Percentiles rank a stretch among this genome's conserved stretches.
Conservation (phyloP, 768 basidiomycete genomes). For the Leccinum subgranulosum region DNA sequence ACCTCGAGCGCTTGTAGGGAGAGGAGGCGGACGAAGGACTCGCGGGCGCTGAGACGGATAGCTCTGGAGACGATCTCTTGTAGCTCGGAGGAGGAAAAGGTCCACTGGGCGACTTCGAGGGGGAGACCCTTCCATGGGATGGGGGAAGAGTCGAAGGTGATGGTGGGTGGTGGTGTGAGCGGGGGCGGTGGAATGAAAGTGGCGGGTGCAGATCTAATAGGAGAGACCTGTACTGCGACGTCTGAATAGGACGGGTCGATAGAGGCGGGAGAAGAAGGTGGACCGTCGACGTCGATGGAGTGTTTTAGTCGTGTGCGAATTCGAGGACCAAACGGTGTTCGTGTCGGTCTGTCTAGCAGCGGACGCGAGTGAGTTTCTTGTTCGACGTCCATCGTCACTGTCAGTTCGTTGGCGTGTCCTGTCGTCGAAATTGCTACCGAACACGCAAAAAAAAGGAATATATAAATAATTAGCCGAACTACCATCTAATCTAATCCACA, state of each 20-base stretch:
- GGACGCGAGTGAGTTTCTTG: conserved; percentile 1
- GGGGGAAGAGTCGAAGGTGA: conserved; percentile 57
- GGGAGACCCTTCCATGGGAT: conserved; percentile 67
- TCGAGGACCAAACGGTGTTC: conserved; percentile 23
- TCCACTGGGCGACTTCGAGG: conserved; percentile 68
- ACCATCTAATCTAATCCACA: conserved; percentile 20
- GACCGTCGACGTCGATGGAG: conserved; percentile 3
- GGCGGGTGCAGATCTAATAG: conserved; percentile 4
- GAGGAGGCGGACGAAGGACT: conserved; percentile 69
- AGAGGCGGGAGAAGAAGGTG: background rate
- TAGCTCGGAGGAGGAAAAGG: conserved; percentile 47
- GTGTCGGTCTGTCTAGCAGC: conserved; percentile 21
- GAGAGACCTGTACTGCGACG: background rate
- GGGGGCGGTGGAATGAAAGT: conserved; percentile 29
- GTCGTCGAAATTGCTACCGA: too few relatives aligned
- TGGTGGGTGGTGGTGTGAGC: conserved; percentile 45
- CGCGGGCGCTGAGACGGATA: conserved; percentile 64
- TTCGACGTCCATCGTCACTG: background rate
- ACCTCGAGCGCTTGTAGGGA: conserved; percentile 59
- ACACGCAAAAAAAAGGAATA: background rate
- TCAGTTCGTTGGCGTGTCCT: too few relatives aligned
- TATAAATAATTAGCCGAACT: background rate
- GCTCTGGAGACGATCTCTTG: conserved; percentile 71
- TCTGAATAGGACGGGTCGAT: background rate
- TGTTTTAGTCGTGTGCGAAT: conserved; percentile 15